Evolutionary conservation across 2,329 filamentous ascomycete genomes (phyloP), one percentile per base, ranked within the genome.

Genomic region (Aspergillus japonicus): DNA sequence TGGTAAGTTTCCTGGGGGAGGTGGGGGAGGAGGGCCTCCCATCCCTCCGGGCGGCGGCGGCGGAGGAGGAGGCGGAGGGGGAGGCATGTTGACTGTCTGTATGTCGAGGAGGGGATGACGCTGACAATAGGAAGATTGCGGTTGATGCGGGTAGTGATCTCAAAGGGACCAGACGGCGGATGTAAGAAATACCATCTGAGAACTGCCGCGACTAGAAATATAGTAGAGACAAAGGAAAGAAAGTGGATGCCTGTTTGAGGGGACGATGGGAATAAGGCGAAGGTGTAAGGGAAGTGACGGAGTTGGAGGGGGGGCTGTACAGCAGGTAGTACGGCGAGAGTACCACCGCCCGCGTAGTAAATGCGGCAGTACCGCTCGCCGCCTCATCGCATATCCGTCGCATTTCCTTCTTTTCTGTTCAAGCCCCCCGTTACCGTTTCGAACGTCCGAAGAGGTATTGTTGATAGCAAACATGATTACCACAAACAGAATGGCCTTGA

Each of bases 51-150:
- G 80, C 58, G 84, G 85, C 57, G 88, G 85, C 47, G 87, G 89
- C 35, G 89, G 90, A 1, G 89, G 89, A 11, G 89, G 89, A 2
- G 89, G 89, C 56, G 89, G 88, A 50, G 87, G 84, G 69, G 79
- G 76, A 68, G 79, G 77, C 74, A 78, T 78, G 54, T 60, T 72
- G 61, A 12, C n/a, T 62, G 57, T 60, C 59, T 47, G 33, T 35
- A 35, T 60, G 16, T n/a, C 56, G 49, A 59, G 50, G 54, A 12
- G 33, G 47, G 44, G 56, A 56, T 56, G 42, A 59, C 54, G 51
- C 50, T 61, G 54, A 44, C 26, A 35, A 54, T 58, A 39, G 52
- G 33, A 31, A 56, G 54, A 12, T 33, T 29, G 50, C 51, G 26
- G 39, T 59, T n/a, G 57, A 29, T 26, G 47, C 26, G 51, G 24